Percentiles rank a stretch among this genome's conserved stretches.
Conservation (phyloP, 495 filamentous ascomycete species). For the Penicillium cataractarum region DNA sequence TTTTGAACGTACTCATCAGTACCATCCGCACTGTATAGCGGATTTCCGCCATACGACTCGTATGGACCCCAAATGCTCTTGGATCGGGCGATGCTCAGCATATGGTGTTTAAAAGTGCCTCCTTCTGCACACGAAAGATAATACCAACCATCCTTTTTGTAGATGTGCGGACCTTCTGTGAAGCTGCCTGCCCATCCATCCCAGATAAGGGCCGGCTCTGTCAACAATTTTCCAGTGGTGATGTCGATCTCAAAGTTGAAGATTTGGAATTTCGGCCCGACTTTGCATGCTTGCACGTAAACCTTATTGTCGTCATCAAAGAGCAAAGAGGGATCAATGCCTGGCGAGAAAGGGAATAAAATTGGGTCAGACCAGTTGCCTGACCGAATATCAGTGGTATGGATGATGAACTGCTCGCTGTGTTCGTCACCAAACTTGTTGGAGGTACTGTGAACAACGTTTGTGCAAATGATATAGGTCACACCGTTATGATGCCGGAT, state of each 20-base stretch:
- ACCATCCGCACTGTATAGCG: slow-evolving; percentile 3
- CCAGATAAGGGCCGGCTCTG: slow-evolving; percentile 43
- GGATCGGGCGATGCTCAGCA: slow-evolving; percentile 6
- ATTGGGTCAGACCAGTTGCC: slow-evolving; percentile 25
- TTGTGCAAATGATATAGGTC: slow-evolving; percentile 48
- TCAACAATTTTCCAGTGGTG: slow-evolving; percentile 20
- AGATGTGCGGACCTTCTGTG: slow-evolving; percentile 58
- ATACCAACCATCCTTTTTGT: slow-evolving; percentile 1
- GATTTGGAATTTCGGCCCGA: background rate
- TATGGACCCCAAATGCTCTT: slow-evolving; percentile 7
- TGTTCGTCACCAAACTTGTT: slow-evolving; percentile 18
- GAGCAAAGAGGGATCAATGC: slow-evolving; percentile 1
- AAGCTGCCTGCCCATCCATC: slow-evolving; percentile 49
- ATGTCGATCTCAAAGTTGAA: slow-evolving; percentile 16
- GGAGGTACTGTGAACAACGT: slow-evolving; percentile 18
- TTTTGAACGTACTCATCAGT: background rate
- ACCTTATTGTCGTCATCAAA: slow-evolving; percentile 1
- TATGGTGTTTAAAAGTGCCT: slow-evolving; percentile 2
- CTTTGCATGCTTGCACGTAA: slow-evolving; percentile 4
- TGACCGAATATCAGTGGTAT: slow-evolving; percentile 27
- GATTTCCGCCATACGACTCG: background rate
- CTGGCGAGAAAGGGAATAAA: background rate
- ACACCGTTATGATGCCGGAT: slow-evolving; percentile 31
- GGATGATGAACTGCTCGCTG: slow-evolving; percentile 35
- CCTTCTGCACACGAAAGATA: slow-evolving; percentile 4